Conservation (phyloP, 139 green algal genomes). For the Zygnema circumcarinatum region DNA sequence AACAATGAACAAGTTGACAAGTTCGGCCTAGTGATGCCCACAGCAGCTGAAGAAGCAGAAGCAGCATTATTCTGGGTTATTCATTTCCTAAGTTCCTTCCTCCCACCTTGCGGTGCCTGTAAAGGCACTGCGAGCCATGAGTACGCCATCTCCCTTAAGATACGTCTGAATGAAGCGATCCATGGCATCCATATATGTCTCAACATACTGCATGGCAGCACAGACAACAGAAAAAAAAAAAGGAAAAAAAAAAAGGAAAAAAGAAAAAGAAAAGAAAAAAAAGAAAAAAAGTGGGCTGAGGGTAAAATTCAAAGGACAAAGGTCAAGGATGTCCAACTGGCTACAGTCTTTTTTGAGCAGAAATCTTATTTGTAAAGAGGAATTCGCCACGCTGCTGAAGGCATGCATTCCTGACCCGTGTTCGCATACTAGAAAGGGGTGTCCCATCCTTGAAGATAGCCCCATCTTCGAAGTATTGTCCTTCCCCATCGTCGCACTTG, state of each 20-base stretch:
- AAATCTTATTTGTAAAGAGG: too few species aligned
- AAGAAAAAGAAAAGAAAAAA: neutral
- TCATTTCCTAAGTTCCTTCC: too few species aligned
- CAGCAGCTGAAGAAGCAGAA: too few species aligned
- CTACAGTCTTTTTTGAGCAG: too few species aligned
- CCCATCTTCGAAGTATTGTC: slow-evolving; percentile 27
- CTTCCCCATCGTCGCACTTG: slow-evolving; percentile 49
- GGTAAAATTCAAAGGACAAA: too few species aligned
- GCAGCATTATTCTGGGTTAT: too few species aligned
- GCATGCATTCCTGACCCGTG: too few species aligned
- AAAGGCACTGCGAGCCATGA: slow-evolving; percentile 33
- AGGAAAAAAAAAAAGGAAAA: neutral
- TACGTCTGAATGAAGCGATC: slow-evolving; percentile 16
- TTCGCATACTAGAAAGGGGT: slow-evolving; percentile 17
- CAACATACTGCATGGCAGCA: slow-evolving; percentile 3
- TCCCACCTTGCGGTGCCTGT: slow-evolving; percentile 36
- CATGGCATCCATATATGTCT: slow-evolving; percentile 27
- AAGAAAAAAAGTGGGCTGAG: neutral
- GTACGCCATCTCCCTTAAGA: slow-evolving; percentile 32
- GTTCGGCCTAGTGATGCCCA: neutral
- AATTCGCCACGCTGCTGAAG: too few species aligned
- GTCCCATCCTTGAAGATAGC: slow-evolving; percentile 38
- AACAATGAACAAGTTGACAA: neutral
- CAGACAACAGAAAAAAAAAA: neutral
- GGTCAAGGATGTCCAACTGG: too few species aligned